Base-by-base conservation (phyloP, 1,139 yeast genomes). In the Meyerozyma carpophila region DNA sequence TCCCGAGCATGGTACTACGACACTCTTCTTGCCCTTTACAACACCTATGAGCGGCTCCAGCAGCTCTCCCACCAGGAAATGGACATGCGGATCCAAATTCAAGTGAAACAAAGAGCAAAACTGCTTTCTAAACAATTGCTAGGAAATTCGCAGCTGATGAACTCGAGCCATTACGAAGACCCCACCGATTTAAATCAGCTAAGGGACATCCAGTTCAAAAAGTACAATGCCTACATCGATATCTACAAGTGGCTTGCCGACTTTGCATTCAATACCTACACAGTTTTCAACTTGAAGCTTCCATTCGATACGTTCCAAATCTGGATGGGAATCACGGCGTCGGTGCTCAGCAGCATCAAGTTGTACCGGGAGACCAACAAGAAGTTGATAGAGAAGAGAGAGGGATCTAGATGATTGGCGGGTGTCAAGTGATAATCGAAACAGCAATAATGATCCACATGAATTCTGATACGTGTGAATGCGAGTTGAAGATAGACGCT, bases 1-100 rank as follows among this genome's bases (percentile, higher is more conserved):
- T 67, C 79, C 2, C 65, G 75, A 42, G 79, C 84, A 0, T 83
- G 90, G 89, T 80, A 80, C 59, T 71, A 70, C 41, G 84, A 81
- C 54, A 80, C 84, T 14, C 50, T 82, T 38, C 57, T 80, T 4
- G 81, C 79, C 1, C 59, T 83, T 43, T 76, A 75, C 53, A 73
- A 71, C 44, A 73, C 76, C 18, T 68, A 72, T 54, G 59, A 57
- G 16, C 65, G 68, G 42, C 61, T 79, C 44, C 60, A 64, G 37
- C 57, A 56, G 7, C 61, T 79, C 11, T 59, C 62, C 18, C 73
- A 68, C 41, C 69, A 71, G 50, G 79, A 75, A 52, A 65, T 69
- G 63, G 74, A 69, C 41, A 49, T 66, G 42, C 65, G 62, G 43
- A 66, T 69, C 28, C 68, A 61, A 51, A 68, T 67, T 18, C 71